Percentiles rank a stretch among this genome's conserved stretches.
phyloP scores from a whole-genome alignment of 2,329 filamentous ascomycete species.

The Cryphonectria japonica region DNA sequence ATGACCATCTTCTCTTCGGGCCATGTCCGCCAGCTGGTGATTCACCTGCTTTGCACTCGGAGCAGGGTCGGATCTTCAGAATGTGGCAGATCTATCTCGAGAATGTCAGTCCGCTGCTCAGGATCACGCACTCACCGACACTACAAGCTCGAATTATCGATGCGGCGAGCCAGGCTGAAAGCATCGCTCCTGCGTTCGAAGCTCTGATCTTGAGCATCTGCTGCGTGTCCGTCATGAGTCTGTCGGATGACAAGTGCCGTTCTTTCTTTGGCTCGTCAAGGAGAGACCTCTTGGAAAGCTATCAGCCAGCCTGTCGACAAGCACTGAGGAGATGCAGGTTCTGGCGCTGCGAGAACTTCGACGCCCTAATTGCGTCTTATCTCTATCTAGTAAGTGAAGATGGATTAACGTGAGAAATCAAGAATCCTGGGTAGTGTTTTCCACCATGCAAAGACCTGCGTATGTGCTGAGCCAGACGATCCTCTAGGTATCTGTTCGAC shows the following conservation, averaged over 20 bases:
- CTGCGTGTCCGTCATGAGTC: constrained; percentile 45
- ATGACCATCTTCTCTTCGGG: constrained; percentile 58
- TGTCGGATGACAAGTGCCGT: constrained; percentile 48
- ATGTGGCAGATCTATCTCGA: constrained; percentile 63
- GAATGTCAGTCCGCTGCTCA: constrained; percentile 63
- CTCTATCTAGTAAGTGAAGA: constrained; percentile 55
- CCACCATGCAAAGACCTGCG: not conserved
- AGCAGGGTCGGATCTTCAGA: constrained; percentile 48
- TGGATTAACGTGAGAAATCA: too few relatives aligned
- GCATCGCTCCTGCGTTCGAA: constrained; percentile 48
- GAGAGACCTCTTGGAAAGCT: constrained; percentile 45
- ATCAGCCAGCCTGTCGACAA: constrained; percentile 54
- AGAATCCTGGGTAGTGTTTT: too few relatives aligned
- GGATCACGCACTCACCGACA: constrained; percentile 59
- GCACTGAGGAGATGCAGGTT: constrained; percentile 57
- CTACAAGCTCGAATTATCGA: constrained; percentile 57
- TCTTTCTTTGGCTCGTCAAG: constrained; percentile 46
- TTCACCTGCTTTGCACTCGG: constrained; percentile 55
- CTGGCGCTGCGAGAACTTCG: constrained; percentile 52
- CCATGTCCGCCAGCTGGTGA: constrained; percentile 44
- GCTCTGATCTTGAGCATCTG: constrained; percentile 62
- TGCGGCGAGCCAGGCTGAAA: constrained; percentile 46
- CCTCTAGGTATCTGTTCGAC: constrained; percentile 51
- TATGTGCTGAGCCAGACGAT: not conserved
- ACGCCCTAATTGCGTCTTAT: constrained; percentile 59